Percentiles rank a stretch among this genome's conserved stretches.
Conservation (phyloP, 139 green algal genomes). For the Chlorella sp. region DNA sequence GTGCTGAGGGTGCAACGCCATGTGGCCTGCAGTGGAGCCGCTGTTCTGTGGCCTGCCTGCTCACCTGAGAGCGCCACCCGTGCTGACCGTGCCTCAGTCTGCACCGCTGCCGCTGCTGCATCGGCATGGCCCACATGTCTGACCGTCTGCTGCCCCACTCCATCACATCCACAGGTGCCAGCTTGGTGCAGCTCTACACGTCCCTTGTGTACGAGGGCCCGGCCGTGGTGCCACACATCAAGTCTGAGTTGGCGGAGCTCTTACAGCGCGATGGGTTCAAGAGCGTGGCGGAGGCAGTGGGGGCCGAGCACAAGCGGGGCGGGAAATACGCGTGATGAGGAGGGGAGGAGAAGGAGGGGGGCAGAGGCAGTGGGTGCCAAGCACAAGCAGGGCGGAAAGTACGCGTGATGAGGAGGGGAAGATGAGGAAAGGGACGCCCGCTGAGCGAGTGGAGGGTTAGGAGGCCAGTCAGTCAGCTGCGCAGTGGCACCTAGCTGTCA, state of each 20-base stretch:
- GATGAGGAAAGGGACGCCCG: constrained; percentile 43
- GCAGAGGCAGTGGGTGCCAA: constrained; percentile 79
- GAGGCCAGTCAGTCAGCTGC: too few species aligned
- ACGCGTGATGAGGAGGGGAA: not conserved
- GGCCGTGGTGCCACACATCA: constrained; percentile 78
- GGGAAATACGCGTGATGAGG: not conserved
- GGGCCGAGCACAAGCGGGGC: constrained; percentile 53
- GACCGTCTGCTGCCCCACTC: too few species aligned
- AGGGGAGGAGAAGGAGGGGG: constrained; percentile 30
- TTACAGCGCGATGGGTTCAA: constrained; percentile 71
- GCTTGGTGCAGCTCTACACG: constrained; percentile 95
- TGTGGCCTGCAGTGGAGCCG: too few species aligned
- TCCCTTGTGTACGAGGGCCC: constrained; percentile 86
- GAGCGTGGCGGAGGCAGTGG: constrained; percentile 73
- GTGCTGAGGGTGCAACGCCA: too few species aligned
- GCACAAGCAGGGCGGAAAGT: constrained; percentile 20
- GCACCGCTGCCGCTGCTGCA: too few species aligned
- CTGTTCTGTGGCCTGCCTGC: too few species aligned
- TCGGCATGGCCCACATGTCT: too few species aligned
- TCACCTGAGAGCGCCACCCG: too few species aligned
- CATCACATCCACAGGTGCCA: constrained; percentile 65
- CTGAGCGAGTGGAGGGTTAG: too few species aligned
- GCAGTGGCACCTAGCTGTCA: too few species aligned
- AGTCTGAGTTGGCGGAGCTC: constrained; percentile 59
- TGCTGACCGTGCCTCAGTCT: too few species aligned